Base-by-base conservation (phyloP, 1,139 yeast genomes). In the Yamadazyma membranifaciens region DNA sequence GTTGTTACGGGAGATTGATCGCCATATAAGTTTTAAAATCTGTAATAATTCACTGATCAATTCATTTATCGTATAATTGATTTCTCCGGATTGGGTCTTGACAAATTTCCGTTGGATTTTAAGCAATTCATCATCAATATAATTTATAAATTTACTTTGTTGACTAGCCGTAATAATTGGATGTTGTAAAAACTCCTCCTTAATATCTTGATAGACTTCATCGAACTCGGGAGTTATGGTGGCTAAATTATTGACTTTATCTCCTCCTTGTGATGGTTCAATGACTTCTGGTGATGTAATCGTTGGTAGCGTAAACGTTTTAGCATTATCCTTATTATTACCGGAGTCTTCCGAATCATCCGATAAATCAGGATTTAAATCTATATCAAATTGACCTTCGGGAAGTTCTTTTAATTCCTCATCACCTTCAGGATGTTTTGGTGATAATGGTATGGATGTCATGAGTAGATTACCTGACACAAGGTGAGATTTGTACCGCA, bases 31-130 rank as follows among this genome's bases (percentile, higher is more conserved):
- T 40, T 75, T 79, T 11, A 80, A 51, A 2, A 81, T 53, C 6
- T 66, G 59, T 32, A 69, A 62, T 31, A 83, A 51, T 31, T 80
- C 84, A 2, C 45, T 11, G 2, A 80, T 48, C 25, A 84, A 57
- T 13, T 70, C 66, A 4, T 50, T 51, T 36, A 81, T 57, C 1
- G 68, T 52, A 30, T 63, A 59, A 35, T 65, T 65, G 1, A 45
- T 40, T 14, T 52, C 51, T 9, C 64, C 70, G 2, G 81, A 73
- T 45, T 82, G 70, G 38, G 80, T 70, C 54, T 82, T 85, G 25
- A 87, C 80, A 52, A 78, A 85, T 46, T 66, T 71, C 36, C 94
- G 65, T 50, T 84, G 89, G 2, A 87, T 69, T 15, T 63, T 60
- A 47, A 83, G 63, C 28, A 85, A 60, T 45, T 73, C 64, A 5